These are phyloP conservation scores for Rhizophagus clarus DNA, from an alignment of 192 early-diverging fungal genomes.

Conservation along the genomic window DNA sequence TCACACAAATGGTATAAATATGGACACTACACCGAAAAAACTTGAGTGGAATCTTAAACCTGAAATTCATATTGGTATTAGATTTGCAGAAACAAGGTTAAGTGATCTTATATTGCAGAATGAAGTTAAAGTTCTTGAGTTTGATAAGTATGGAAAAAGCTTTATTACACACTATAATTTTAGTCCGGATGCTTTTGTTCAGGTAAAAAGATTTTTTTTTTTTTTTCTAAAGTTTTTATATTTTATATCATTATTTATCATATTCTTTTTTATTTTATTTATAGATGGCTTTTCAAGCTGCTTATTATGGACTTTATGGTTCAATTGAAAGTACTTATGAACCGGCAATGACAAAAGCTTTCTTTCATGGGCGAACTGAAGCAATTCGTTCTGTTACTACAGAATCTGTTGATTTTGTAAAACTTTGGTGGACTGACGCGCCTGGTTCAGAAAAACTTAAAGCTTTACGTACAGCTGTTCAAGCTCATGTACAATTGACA, in stretches of 20 bases:
- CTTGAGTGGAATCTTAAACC: slow-evolving; percentile 51
- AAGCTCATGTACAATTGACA: slow-evolving; percentile 66
- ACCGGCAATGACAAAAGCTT: slow-evolving; percentile 72
- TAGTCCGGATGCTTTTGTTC: slow-evolving; percentile 69
- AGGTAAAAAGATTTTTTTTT: too few relatives aligned
- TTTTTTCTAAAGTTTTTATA: background rate
- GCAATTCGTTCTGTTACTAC: slow-evolving; percentile 72
- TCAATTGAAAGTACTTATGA: slow-evolving; percentile 74
- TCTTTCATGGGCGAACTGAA: slow-evolving; percentile 82
- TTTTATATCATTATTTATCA: background rate
- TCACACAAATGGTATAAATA: background rate
- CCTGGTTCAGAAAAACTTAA: slow-evolving; percentile 44
- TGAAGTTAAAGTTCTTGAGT: slow-evolving; percentile 68
- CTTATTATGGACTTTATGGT: slow-evolving; percentile 76
- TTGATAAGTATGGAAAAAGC: slow-evolving; percentile 59
- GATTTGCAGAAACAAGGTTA: slow-evolving; percentile 51
- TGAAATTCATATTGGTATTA: slow-evolving; percentile 43
- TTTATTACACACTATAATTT: slow-evolving; percentile 64
- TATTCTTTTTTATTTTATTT: background rate
- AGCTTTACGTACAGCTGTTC: slow-evolving; percentile 61
- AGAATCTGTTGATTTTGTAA: slow-evolving; percentile 66
- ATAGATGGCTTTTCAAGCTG: slow-evolving; percentile 82
- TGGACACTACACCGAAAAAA: slow-evolving; percentile 46
- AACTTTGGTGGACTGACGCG: slow-evolving; percentile 62
- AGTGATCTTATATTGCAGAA: slow-evolving; percentile 55